Base-by-base conservation (phyloP, 331 rosid genomes). In the Spiraea crenata region DNA sequence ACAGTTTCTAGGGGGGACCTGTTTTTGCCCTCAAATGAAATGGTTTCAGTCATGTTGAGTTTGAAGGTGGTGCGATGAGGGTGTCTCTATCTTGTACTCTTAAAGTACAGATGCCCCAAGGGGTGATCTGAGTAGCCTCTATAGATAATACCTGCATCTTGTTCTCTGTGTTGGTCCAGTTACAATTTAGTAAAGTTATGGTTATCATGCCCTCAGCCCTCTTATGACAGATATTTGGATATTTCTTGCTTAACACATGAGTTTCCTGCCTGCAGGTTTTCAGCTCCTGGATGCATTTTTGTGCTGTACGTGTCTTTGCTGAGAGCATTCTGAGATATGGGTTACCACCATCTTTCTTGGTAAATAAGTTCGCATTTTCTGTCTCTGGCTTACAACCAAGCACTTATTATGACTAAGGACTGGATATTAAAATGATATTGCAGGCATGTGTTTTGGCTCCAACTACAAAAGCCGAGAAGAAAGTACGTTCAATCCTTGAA, bases 241-340 rank as follows among this genome's bases (percentile, higher is more conserved):
- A 69, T 56, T 56, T 13, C 15, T 3, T 12, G n/a, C n/a, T n/a
- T n/a, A n/a, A n/a, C n/a, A n/a, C n/a, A n/a, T n/a, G n/a, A n/a
- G n/a, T n/a, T n/a, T n/a, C n/a, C n/a, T n/a, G 57, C 57, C 60
- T 76, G 71, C 62, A 93, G 98, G 97, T 93, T 82, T 85, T 93
- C 78, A 89, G 90, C 84, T 91, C 97, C 78, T 93, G 96, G 99
- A 89, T 93, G 99, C 99, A 93, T 85, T 91, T 93, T 65, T 89
- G 85, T 81, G 99, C 99, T 35, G 89, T 91, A 57, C 95, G 92
- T 68, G 76, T 86, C 74, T 93, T 89, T 83, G 76, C 95, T 20
- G 99, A 93, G 85, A 93, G 99, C 85, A 87, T 93, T 75, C 87
- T 93, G 74, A 89, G 97, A 93, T 93, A 93, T 81, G 99, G 99